Percentiles rank a stretch among this genome's conserved stretches.
These are phyloP conservation scores for Heterobasidion occidentale DNA, from an alignment of 1,284 basidiomycete species.

Conservation along the genomic window DNA sequence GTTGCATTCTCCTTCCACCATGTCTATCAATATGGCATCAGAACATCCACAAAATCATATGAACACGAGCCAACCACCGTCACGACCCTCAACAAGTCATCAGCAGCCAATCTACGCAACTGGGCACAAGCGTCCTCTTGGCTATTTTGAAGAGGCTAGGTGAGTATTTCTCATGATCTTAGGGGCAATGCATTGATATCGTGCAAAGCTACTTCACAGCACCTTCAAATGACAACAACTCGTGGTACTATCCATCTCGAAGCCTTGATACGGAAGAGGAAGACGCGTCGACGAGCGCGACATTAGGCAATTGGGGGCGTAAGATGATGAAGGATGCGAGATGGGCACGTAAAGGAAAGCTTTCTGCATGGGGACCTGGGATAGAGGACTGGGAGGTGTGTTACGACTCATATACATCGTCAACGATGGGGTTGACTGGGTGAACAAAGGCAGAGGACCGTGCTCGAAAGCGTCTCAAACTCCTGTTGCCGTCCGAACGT, in stretches of 20 bases:
- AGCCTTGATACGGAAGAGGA: conserved; percentile 48
- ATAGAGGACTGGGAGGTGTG: conserved; percentile 78
- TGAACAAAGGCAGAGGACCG: conserved; percentile 61
- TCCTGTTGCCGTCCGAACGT: conserved; percentile 47
- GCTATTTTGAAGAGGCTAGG: conserved; percentile 16
- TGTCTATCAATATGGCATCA: conserved; percentile 15
- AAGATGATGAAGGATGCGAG: conserved; percentile 61
- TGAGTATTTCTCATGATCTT: neutral
- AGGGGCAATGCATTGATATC: neutral
- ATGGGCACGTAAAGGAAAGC: conserved; percentile 72
- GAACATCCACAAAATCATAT: conserved; percentile 15
- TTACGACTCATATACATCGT: conserved; percentile 7
- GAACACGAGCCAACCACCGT: conserved; percentile 13
- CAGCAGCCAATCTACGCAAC: conserved; percentile 15
- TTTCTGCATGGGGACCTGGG: conserved; percentile 69
- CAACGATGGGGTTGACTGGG: neutral
- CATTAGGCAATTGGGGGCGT: conserved; percentile 71
- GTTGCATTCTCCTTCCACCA: neutral
- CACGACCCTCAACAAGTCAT: conserved; percentile 23
- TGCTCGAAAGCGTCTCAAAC: conserved; percentile 67
- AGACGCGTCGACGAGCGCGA: conserved; percentile 37
- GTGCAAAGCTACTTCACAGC: conserved; percentile 4
- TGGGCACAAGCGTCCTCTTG: conserved; percentile 17
- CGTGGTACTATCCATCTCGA: conserved; percentile 72
- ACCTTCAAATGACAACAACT: conserved; percentile 62